Base-by-base conservation (phyloP, 2,329 filamentous ascomycete species). In the Xylariaceae sp. region DNA sequence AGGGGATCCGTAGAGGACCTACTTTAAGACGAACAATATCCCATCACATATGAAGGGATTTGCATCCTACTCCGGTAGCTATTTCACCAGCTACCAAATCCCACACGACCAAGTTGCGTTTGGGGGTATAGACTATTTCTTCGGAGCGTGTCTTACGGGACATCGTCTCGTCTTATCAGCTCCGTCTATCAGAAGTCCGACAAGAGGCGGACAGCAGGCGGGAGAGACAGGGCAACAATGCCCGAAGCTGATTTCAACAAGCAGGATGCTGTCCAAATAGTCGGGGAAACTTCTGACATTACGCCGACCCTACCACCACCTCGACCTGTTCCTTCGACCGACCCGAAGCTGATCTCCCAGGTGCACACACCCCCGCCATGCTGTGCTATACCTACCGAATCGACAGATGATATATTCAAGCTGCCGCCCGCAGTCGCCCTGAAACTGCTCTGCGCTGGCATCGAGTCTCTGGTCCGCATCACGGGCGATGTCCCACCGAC, bases 401-500 rank as follows among this genome's bases (percentile, higher is more conserved):
- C 53, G 62, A 74, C 59, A 55, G 78, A 88, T 70, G 86, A 91
- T 68, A 80, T 95, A 58, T 88, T 88, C 72, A 81, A 81, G 50
- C 78, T 96, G 56, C 75, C 84, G 1, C 84, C 90, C 3, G 77
- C 86, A 50, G 84, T 84, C 2, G 91, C 91, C 4, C 80, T 97
- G 66, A 88, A 86, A 66, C 76, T 95, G 60, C 80, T 97, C n/a
- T 85, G 85, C 62, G 78, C 83, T 40, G 83, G 83, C 55, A 76
- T 91, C 57, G 87, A 91, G 64, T 78, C 83, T 3, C 77, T 94
- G 50, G 86, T 90, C 31, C 80, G 80, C 59, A 76, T 86, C 55
- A 89, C 87, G 1, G 87, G 88, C 66, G 89, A 95, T 65, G 77
- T 94, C 9, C 89, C 88, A 27, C 87, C 87, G 12, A 94, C 86